Conservation (phyloP, 768 basidiomycete species). For the Russula ochroleuca region DNA sequence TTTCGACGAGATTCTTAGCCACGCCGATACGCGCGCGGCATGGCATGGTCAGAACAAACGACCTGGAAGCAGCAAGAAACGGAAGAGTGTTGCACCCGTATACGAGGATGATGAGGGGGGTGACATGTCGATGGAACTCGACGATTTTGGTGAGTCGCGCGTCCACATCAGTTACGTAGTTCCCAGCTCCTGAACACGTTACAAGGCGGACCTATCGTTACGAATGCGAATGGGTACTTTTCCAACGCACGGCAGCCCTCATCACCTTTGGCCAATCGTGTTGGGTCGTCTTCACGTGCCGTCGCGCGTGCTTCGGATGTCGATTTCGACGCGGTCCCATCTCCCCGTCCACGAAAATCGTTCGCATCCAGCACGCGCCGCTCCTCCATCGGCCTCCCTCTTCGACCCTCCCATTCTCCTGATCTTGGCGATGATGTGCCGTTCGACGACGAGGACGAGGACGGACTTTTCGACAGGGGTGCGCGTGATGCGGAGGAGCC, state of each 20-base stretch:
- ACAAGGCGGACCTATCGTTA: constrained; percentile 20
- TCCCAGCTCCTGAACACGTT: not conserved
- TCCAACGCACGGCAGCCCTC: constrained; percentile 30
- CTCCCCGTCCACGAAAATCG: constrained; percentile 32
- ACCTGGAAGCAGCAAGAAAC: constrained; percentile 38
- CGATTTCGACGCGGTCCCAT: constrained; percentile 38
- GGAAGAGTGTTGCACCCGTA: constrained; percentile 35
- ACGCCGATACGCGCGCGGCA: constrained; percentile 63
- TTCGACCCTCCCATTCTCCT: constrained; percentile 26
- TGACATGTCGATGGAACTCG: constrained; percentile 76
- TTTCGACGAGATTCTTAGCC: constrained; percentile 68
- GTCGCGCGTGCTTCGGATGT: constrained; percentile 34
- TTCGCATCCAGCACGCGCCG: constrained; percentile 26
- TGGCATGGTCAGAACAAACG: constrained; percentile 45
- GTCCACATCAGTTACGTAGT: constrained; percentile 13
- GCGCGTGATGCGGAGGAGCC: constrained; percentile 33
- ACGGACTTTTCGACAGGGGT: constrained; percentile 27
- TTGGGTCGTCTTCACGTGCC: constrained; percentile 34
- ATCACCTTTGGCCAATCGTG: constrained; percentile 34
- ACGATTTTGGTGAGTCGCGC: constrained; percentile 51
- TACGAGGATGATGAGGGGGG: constrained; percentile 43
- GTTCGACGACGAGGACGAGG: constrained; percentile 25
- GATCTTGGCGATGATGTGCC: constrained; percentile 26
- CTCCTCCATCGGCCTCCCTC: constrained; percentile 26
- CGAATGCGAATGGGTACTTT: constrained; percentile 35